Percentiles rank a stretch among this genome's conserved stretches.
Evolutionary conservation across 2,329 filamentous ascomycete species (phyloP).

Genomic region (Colletotrichum magnum): DNA sequence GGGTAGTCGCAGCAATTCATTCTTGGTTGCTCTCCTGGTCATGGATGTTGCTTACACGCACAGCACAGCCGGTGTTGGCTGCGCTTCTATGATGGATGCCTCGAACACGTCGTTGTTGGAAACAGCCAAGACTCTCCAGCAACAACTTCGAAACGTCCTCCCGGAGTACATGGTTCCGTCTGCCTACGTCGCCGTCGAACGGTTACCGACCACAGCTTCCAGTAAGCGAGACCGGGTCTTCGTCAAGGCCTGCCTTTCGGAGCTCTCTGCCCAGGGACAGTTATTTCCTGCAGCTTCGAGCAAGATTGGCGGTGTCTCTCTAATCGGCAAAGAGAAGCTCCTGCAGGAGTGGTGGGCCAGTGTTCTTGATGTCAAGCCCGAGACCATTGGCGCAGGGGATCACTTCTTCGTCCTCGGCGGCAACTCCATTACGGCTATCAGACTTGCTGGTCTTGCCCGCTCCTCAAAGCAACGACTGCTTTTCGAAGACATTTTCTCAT

Average conservation of each 20-base stretch:
- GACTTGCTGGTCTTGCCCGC: slow-evolving; percentile 13
- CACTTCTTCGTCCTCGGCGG: slow-evolving; percentile 29
- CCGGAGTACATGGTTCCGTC: slow-evolving; percentile 55
- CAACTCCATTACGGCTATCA: slow-evolving; percentile 27
- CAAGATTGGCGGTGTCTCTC: neutral
- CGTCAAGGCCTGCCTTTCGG: slow-evolving; percentile 32
- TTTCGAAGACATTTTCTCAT: slow-evolving; percentile 21
- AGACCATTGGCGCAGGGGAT: slow-evolving; percentile 6
- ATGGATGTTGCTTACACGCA: neutral
- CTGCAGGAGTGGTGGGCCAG: slow-evolving; percentile 15
- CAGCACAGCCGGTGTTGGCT: neutral
- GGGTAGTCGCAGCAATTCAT: neutral
- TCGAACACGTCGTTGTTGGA: neutral
- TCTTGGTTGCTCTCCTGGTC: slow-evolving; percentile 7
- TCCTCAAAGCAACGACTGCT: neutral
- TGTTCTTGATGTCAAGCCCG: slow-evolving; percentile 7
- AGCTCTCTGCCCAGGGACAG: slow-evolving; percentile 6
- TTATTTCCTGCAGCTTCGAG: neutral
- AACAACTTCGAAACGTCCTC: slow-evolving; percentile 51
- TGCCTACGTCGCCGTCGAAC: slow-evolving; percentile 47
- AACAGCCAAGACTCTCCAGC: slow-evolving; percentile 32
- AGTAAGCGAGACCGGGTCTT: slow-evolving; percentile 42
- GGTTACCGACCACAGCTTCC: slow-evolving; percentile 40
- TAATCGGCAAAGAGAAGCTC: slow-evolving; percentile 13
- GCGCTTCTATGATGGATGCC: slow-evolving; percentile 14